phyloP scores from a whole-genome alignment of 805 yeast species.

The Starmerella stellata region DNA sequence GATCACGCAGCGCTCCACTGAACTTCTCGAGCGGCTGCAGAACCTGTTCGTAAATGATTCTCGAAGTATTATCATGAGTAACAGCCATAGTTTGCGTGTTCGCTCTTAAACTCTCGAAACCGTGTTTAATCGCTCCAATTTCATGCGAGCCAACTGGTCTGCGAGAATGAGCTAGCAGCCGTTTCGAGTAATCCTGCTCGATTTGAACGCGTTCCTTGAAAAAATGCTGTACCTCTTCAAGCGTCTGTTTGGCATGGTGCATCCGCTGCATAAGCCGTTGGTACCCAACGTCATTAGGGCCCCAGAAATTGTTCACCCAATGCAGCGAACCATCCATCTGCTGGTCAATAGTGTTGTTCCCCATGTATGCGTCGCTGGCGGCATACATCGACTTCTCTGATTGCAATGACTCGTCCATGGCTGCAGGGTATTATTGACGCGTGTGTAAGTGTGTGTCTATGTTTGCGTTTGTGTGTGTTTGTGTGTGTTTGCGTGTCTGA shows the following conservation, averaged over 20 bases:
- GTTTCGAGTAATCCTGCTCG: constrained; percentile 55
- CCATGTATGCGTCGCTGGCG: too few species aligned
- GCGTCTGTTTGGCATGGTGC: constrained; percentile 41
- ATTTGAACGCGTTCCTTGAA: constrained; percentile 39
- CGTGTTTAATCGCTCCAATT: constrained; percentile 38
- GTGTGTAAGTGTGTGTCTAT: too few species aligned
- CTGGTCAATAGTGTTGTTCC: too few species aligned
- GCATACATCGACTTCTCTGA: too few species aligned
- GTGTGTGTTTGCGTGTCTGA: too few species aligned
- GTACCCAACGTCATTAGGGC: constrained; percentile 43
- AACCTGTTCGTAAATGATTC: constrained; percentile 34
- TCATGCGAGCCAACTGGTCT: constrained; percentile 38
- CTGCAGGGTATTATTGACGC: too few species aligned
- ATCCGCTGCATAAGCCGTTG: constrained; percentile 36
- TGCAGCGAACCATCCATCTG: not conserved
- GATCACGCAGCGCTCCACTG: constrained; percentile 32
- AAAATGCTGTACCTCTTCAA: constrained; percentile 32
- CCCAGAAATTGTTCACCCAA: constrained; percentile 30
- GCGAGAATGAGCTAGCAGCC: constrained; percentile 34
- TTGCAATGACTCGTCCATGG: too few species aligned
- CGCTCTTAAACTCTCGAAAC: constrained; percentile 38
- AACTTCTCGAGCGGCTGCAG: constrained; percentile 38
- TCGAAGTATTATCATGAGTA: constrained; percentile 36
- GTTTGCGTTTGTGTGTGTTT: too few species aligned
- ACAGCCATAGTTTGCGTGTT: constrained; percentile 45